Base-by-base conservation (phyloP, 495 filamentous ascomycete species). In the Xylaria acuta region DNA sequence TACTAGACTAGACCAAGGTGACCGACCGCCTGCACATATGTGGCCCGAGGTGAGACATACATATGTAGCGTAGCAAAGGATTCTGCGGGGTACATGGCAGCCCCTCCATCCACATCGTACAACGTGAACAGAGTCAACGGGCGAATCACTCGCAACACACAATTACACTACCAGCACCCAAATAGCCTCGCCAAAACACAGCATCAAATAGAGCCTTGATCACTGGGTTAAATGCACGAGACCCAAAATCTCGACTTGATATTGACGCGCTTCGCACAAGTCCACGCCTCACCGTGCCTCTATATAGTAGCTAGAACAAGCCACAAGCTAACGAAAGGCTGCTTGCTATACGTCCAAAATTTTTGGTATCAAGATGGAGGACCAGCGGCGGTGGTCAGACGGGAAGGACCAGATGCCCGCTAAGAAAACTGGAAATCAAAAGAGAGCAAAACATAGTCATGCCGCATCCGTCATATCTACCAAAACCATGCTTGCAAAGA, bases 391-490 rank as follows among this genome's bases (percentile, higher is more conserved):
- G 20, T 63, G 59, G 38, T 27, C 59, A 3, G 62, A 30, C 30
- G n/a, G 9, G 22, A 58, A 41, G 65, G 5, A 25, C 49, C 36
- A 14, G 27, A 30, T 53, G 25, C 56, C 66, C 66, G 56, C 22
- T 22, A 45, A 43, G 3, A 54, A 69, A 60, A 49, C 5, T 47
- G n/a, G 63, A 38, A 51, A 38, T 22, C n/a, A 59, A 45, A 40
- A 38, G 22, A n/a, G 5, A 20, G 14, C 16, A n/a, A 38, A 38
- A 1, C 32, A 38, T 11, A 51, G 27, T 47, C 68, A 63, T 71
- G 60, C 25, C 69, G 25, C 47, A 22, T 71, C 51, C 69, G 38
- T 71, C 62, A 27, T 58, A 65, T 66, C 47, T 72, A 59, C 63
- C 47, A 65, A 56, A 70, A 70, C 34, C 68, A 36, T 63, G 68